A percentile compares a stretch with the other conserved stretches of the same genome.
phyloP scores from a whole-genome alignment of 495 filamentous ascomycete species.

The Annulohypoxylon moriforme region DNA sequence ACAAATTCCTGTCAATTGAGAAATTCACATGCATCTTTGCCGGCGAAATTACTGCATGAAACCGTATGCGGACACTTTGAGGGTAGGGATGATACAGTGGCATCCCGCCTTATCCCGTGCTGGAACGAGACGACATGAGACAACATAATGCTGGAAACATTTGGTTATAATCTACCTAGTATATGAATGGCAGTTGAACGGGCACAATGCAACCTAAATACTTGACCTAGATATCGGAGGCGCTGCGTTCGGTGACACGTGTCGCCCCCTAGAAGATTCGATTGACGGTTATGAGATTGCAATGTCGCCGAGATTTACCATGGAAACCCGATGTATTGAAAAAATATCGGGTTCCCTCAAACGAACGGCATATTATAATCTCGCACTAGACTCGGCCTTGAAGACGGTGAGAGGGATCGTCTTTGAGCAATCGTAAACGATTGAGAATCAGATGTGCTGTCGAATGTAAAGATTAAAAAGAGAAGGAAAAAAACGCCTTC shows the following conservation, averaged over 20 bases:
- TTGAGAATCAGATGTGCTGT: constrained; percentile 47
- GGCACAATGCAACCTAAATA: constrained; percentile 13
- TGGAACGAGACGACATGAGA: background rate
- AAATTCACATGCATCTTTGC: constrained; percentile 4
- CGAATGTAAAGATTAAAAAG: constrained; percentile 45
- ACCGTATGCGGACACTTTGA: background rate
- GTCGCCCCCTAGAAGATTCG: background rate
- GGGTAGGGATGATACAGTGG: constrained; percentile 5
- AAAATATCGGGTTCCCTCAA: constrained; percentile 47
- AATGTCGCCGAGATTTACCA: constrained; percentile 52
- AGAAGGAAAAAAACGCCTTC: constrained; percentile 9
- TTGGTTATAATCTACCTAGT: background rate
- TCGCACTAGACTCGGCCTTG: constrained; percentile 48
- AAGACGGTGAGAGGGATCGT: constrained; percentile 42
- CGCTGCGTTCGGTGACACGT: constrained; percentile 23
- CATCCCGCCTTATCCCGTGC: background rate
- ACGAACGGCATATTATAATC: constrained; percentile 49
- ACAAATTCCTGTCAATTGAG: background rate
- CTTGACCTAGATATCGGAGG: constrained; percentile 16
- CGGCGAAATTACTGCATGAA: constrained; percentile 10
- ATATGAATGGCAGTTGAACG: background rate
- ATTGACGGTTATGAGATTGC: constrained; percentile 12
- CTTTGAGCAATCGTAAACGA: constrained; percentile 45
- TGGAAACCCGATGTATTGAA: constrained; percentile 46
- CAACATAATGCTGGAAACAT: background rate